These are phyloP conservation scores for Marchantia paleacea DNA, from an alignment of 225 moss, liverwort and hornwort species.

Conservation along the genomic window DNA sequence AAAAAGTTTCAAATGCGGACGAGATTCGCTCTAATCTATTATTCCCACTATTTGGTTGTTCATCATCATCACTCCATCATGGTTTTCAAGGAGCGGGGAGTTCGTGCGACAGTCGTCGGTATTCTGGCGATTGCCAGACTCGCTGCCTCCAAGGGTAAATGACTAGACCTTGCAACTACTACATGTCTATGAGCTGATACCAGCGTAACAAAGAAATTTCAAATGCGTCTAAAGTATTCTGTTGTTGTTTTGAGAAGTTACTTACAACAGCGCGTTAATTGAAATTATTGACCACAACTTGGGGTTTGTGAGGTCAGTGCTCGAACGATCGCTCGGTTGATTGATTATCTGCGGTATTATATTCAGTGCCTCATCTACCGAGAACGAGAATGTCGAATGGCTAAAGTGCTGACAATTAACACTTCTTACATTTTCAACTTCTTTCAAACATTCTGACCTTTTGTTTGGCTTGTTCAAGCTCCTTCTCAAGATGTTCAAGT, in stretches of 20 bases:
- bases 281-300: too few relatives aligned
- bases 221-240: too few relatives aligned
- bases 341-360: too few relatives aligned
- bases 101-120: not conserved
- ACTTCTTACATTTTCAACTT: not conserved
- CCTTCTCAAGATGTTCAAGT: conserved; percentile 94
- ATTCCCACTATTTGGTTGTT: too few relatives aligned
- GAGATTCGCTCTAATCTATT: not conserved
- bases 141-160: not conserved
- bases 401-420: not conserved
- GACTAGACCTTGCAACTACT: not conserved
- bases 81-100: not conserved
- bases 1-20: not conserved
- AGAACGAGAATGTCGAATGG: not conserved
- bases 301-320: too few relatives aligned
- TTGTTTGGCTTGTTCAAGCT: conserved; percentile 95
- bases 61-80: too few relatives aligned
- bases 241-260: too few relatives aligned
- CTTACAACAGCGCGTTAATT: too few relatives aligned
- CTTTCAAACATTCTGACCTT: conserved; percentile 47
- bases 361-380: too few relatives aligned
- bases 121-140: not conserved
- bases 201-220: too few relatives aligned
- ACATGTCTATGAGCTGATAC: not conserved
- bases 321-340: too few relatives aligned